A percentile compares a stretch with the other conserved stretches of the same genome.
Evolutionary conservation across 257 asterid genomes (phyloP).

Genomic region (Solanum sitiens): DNA sequence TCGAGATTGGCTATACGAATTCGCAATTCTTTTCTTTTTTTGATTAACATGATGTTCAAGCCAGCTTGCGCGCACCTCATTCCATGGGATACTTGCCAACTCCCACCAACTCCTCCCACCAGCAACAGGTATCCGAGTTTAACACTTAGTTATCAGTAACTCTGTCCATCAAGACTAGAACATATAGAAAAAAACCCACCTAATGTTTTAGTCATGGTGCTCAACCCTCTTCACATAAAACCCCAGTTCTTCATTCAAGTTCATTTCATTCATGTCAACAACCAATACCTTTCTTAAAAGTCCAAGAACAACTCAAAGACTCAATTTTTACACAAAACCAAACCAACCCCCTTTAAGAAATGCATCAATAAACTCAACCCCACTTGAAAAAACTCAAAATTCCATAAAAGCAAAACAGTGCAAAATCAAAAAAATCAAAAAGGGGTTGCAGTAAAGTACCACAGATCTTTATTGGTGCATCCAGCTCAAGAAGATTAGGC

Average conservation of each 20-base stretch:
- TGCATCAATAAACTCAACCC: not conserved
- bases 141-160: not conserved
- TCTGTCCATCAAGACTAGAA: not conserved
- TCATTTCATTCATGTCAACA: not conserved
- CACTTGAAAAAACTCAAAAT: not conserved
- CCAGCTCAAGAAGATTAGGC: slow-evolving; percentile 92
- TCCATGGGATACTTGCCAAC: not conserved
- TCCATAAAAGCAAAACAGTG: not conserved
- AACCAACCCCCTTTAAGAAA: not conserved
- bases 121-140: not conserved
- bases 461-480: slow-evolving; percentile 89
- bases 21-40: not conserved
- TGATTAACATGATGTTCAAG: not conserved
- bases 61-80: not conserved
- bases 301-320: not conserved
- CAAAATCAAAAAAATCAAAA: not conserved
- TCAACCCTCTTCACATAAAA: not conserved
- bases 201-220: not conserved
- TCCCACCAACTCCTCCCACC: not conserved
- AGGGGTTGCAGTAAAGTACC: slow-evolving; percentile 25
- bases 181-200: not conserved
- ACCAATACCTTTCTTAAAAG: not conserved
- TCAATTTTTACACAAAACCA: not conserved
- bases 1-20: not conserved
- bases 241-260: not conserved